Percentiles rank a stretch among this genome's conserved stretches.
phyloP scores from a whole-genome alignment of 78 protist species.

The Dictyostelium citrinum region DNA sequence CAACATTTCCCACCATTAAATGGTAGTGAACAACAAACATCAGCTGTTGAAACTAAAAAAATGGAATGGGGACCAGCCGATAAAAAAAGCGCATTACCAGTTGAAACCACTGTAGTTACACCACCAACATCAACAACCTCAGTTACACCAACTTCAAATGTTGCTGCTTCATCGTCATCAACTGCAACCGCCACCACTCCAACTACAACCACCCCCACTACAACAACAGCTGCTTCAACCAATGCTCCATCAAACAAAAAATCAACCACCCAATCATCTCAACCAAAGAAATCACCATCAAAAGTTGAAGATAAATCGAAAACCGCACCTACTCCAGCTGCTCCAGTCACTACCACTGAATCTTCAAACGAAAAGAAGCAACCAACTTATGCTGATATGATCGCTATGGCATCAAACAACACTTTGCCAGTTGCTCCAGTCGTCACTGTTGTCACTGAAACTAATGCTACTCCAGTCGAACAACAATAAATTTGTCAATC shows the following conservation, averaged over 20 bases:
- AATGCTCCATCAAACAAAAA: background rate
- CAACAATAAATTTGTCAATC: background rate
- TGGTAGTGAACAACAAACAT: background rate
- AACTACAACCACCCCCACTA: background rate
- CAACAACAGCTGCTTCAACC: background rate
- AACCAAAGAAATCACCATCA: constrained; percentile 32
- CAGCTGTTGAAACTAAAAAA: constrained; percentile 17
- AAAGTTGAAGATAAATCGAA: background rate
- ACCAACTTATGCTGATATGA: constrained; percentile 76
- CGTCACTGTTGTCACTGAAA: background rate
- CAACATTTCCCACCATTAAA: constrained; percentile 76
- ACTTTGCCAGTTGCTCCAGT: background rate
- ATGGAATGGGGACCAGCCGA: constrained; percentile 77
- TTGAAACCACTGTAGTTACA: background rate
- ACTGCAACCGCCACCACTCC: background rate
- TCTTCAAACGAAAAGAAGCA: constrained; percentile 33
- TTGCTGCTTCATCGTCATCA: too few relatives aligned
- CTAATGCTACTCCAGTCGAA: background rate
- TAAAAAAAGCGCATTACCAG: constrained; percentile 17
- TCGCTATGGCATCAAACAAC: constrained; percentile 31
- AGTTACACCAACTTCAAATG: background rate
- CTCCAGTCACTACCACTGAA: background rate
- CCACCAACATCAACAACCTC: background rate
- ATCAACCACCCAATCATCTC: constrained; percentile 28
- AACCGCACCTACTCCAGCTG: background rate